Evolutionary conservation across 2,329 filamentous ascomycete genomes (phyloP), one percentile per base, ranked within the genome.

Genomic region (Dothistroma pini): DNA sequence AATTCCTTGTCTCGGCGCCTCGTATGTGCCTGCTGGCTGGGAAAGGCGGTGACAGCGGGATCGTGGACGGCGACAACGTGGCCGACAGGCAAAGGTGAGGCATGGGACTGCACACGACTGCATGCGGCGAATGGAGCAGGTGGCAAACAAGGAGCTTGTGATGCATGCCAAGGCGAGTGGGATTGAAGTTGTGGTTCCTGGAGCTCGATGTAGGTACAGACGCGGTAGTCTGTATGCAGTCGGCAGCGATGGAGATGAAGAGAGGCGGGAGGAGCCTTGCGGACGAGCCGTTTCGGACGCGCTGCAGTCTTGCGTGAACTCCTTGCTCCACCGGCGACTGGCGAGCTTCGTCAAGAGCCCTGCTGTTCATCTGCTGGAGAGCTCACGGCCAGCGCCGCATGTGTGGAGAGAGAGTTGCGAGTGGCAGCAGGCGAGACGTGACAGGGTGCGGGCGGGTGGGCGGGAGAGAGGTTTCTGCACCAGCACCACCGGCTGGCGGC

Each of bases 11-110:
- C 63, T 63, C 59, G 61, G 60, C 56, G 56, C 58, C 57, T 56
- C 60, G 57, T 59, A 52, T 61, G 56, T 58, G 56, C 34, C 51
- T 60, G 57, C 59, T 57, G 60, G 58, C 60, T 61, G 55, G 59
- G 59, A 63, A 63, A 62, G 63, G 65, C 67, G 65, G 63, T 70
- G 67, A 70, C 67, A 69, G 66, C 60, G 54, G 62, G 21, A 50
- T 49, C 51, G 60, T 58, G 65, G 62, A 50, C 47, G 59, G 54
- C 56, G 61, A 61, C 50, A 69, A 67, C 67, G 64, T 70, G 68
- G 68, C 66, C 64, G 67, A 63, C 67, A 61, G 61, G 58, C 55
- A 56, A n/a, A 44, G 31, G 51, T 60, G n/a, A 21, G 44, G n/a
- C n/a, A 19, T 16, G 49, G 5, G 2, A 35, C 60, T 59, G 56